Base-by-base conservation (phyloP, 768 basidiomycete species). In the Tylopilus rubrobrunneus region DNA sequence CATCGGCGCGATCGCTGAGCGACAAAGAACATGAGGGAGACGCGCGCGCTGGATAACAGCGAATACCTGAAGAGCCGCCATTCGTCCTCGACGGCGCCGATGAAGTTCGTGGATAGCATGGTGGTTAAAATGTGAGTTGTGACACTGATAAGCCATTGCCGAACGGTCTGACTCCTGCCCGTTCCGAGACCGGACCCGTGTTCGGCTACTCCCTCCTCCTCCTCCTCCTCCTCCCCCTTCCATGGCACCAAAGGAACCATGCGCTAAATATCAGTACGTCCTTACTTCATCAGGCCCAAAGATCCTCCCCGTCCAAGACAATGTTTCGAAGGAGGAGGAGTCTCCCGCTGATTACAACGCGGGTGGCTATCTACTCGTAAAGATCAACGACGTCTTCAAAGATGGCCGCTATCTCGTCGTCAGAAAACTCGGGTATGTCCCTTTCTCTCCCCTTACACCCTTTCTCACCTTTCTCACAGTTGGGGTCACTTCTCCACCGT, bases 401-500 rank as follows among this genome's bases (percentile, higher is more conserved):
- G 76, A 85, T 56, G 87, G 84, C 51, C 81, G 93, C 45, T 99
- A 99, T 73, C 73, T 80, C 21, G 84, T 97, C 51, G 78, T 95
- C 33, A 77, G 96, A 58, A 99, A 99, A 71, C 79, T 99, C 29
- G 96, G 96, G 83, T 90, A 60, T 49, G 12, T 74, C 68, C 55
- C 53, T 48, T 56, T 44, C 34, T 19, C 9, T 27, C 44, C 48
- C 19, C 21, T 15, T 21, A 11, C 0, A 0, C 27, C 40, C 25
- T 8, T 12, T 19, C 50, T 66, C 40, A 67, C 50, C 53, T 57
- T 48, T 43, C 57, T 55, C 52, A 53, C 50, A 91, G 89, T 53
- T 96, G 93, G 93, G 93, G 93, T 37, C 92, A 95, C 73, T 96
- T 96, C 69, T 93, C 90, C 2, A 95, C 93, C 15, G 93, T 94